These are phyloP conservation scores for Aureobasidium sp. DNA, from an alignment of 2,329 filamentous ascomycete genomes.

Conservation along the genomic window DNA sequence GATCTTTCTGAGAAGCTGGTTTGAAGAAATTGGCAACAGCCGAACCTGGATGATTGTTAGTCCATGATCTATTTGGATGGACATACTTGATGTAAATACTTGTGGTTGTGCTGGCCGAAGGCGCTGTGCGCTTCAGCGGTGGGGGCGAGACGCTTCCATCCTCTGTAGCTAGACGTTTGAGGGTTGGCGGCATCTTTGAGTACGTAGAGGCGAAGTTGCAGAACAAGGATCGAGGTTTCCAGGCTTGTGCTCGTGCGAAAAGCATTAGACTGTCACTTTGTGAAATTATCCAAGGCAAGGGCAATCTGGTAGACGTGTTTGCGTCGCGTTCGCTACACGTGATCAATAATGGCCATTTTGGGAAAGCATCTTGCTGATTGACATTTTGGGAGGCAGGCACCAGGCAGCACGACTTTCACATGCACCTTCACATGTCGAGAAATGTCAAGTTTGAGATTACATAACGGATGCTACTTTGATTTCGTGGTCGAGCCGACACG, in stretches of 20 bases:
- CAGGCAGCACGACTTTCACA: background rate
- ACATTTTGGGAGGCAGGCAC: background rate
- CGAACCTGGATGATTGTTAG: constrained; percentile 42
- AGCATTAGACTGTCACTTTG: background rate
- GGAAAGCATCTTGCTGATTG: background rate
- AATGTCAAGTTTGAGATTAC: background rate
- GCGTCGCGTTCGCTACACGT: constrained; percentile 6
- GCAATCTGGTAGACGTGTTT: constrained; percentile 2
- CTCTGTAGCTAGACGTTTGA: constrained; percentile 34
- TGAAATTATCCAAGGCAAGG: background rate
- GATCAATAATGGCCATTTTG: background rate
- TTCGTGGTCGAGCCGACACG: background rate
- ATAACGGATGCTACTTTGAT: background rate
- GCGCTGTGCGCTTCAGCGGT: constrained; percentile 48
- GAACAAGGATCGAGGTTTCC: background rate
- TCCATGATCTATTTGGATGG: background rate
- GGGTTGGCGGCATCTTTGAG: constrained; percentile 10
- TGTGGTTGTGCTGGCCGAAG: constrained; percentile 42
- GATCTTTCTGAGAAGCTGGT: constrained; percentile 74
- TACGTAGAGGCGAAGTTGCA: background rate
- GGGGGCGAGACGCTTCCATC: constrained; percentile 50
- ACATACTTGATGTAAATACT: constrained; percentile 30
- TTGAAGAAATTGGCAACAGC: constrained; percentile 83
- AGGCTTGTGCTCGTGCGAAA: background rate
- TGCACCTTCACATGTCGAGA: background rate